Evolutionary conservation across 805 yeast genomes (phyloP), one percentile per base, ranked within the genome.

Genomic region (Myxozyma kluyveri): DNA sequence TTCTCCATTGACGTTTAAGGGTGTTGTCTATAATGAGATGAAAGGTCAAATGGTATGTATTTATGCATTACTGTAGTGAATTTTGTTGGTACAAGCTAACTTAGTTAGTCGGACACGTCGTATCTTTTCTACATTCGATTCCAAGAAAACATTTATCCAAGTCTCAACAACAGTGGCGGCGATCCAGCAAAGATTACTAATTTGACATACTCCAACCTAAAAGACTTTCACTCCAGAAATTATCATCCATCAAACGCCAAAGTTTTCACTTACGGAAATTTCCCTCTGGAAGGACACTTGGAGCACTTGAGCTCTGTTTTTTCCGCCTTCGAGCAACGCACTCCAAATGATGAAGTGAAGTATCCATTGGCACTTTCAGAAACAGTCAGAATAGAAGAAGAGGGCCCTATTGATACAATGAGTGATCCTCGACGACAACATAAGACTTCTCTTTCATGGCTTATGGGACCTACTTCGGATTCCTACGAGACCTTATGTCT

Each of bases 21-120:
- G 99, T 42, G 99, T 93, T 31, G 99, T 93, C 2, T 93, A 86
- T 67, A 93, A 93, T 66, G 99, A 93, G 71, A 93, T 93, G 99
- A 93, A 93, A 69, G 99, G 99, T 6, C 97, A 91, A 69, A 80
- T 88, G 65, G 54, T 49, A 38, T 12, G 45, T 32, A 21, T 9
- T n/a, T n/a, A n/a, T n/a, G n/a, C n/a, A n/a, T n/a, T n/a, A n/a
- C n/a, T n/a, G n/a, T n/a, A n/a, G n/a, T n/a, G n/a, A n/a, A n/a
- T n/a, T n/a, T n/a, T n/a, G n/a, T n/a, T n/a, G n/a, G n/a, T n/a
- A n/a, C n/a, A n/a, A n/a, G n/a, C 39, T 10, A 10, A 39, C n/a
- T 7, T 22, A 12, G 17, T 24, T 37, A 49, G 53, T 86, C 96
- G 0, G 91, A 88, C 67, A 80, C 96, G 0, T 80, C 90, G 2